Percentiles rank a stretch among this genome's conserved stretches.
Conservation (phyloP, 768 basidiomycete species). For the Termitomyces sp. region DNA sequence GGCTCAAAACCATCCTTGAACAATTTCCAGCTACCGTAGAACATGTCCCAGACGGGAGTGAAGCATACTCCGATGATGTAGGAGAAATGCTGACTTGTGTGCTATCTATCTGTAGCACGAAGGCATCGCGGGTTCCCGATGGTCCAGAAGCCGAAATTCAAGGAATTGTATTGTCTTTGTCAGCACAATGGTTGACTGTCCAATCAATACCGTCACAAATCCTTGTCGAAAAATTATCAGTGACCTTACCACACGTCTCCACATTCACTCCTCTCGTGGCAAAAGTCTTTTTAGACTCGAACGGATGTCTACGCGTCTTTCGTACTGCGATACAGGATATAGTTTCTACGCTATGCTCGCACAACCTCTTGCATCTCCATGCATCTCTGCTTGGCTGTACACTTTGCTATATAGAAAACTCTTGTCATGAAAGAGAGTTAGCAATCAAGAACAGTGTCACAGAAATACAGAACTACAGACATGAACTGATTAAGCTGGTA, state of each 20-base stretch:
- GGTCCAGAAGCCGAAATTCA: slow-evolving; percentile 5
- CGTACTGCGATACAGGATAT: slow-evolving; percentile 18
- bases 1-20: slow-evolving; percentile 4
- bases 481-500: slow-evolving; percentile 35
- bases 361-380: slow-evolving; percentile 34
- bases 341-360: slow-evolving; percentile 22
- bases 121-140: background rate
- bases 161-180: slow-evolving; percentile 8
- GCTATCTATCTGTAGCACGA: background rate
- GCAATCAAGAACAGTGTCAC: slow-evolving; percentile 12
- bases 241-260: slow-evolving; percentile 19
- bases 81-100: slow-evolving; percentile 1
- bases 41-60: background rate
- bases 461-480: slow-evolving; percentile 28
- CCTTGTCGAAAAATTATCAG: slow-evolving; percentile 18
- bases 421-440: slow-evolving; percentile 15
- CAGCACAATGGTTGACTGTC: slow-evolving; percentile 8
- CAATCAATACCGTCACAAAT: background rate
- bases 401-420: slow-evolving; percentile 39
- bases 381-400: slow-evolving; percentile 49
- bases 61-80: slow-evolving; percentile 1
- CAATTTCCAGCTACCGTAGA: background rate
- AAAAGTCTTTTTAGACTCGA: slow-evolving; percentile 10
- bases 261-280: slow-evolving; percentile 14
- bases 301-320: slow-evolving; percentile 7